Conservation (phyloP, 2,329 filamentous ascomycete species). For the Colletotrichum siamense region DNA sequence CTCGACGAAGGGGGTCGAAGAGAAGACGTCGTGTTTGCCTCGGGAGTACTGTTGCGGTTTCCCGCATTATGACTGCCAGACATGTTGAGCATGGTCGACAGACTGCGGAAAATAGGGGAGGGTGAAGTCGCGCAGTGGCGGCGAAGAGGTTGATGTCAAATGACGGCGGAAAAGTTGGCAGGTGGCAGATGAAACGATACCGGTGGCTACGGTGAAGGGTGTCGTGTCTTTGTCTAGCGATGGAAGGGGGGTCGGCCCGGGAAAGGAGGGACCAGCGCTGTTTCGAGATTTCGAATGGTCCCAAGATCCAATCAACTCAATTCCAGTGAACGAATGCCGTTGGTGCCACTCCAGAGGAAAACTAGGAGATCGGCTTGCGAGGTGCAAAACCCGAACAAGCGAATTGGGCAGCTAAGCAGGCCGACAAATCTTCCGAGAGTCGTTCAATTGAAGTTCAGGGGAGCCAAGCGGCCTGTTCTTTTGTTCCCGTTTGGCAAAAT, state of each 20-base stretch:
- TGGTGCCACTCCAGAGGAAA: neutral
- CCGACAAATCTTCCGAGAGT: neutral
- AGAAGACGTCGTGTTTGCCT: conserved; percentile 81
- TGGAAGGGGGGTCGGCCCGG: conserved; percentile 19
- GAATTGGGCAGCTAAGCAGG: neutral
- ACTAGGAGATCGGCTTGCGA: neutral
- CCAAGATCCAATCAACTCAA: neutral
- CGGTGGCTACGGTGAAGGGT: conserved; percentile 14
- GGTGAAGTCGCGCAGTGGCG: neutral
- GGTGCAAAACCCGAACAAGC: neutral
- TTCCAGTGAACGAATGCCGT: neutral
- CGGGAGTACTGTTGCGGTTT: conserved; percentile 97
- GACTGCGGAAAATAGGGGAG: conserved; percentile 17
- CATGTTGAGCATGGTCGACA: conserved; percentile 59
- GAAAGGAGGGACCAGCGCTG: conserved; percentile 17
- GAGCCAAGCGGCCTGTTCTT: neutral
- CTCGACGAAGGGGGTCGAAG: conserved; percentile 84
- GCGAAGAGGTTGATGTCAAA: conserved; percentile 9
- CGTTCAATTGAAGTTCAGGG: neutral
- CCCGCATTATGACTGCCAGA: conserved; percentile 73
- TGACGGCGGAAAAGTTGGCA: neutral
- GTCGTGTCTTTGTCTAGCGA: conserved; percentile 18
- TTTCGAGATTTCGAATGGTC: conserved; percentile 19
- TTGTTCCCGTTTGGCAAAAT: neutral
- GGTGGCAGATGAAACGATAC: conserved; percentile 19